These are phyloP conservation scores for Trametes polyzona DNA, from an alignment of 1,284 basidiomycete species.

Conservation along the genomic window DNA sequence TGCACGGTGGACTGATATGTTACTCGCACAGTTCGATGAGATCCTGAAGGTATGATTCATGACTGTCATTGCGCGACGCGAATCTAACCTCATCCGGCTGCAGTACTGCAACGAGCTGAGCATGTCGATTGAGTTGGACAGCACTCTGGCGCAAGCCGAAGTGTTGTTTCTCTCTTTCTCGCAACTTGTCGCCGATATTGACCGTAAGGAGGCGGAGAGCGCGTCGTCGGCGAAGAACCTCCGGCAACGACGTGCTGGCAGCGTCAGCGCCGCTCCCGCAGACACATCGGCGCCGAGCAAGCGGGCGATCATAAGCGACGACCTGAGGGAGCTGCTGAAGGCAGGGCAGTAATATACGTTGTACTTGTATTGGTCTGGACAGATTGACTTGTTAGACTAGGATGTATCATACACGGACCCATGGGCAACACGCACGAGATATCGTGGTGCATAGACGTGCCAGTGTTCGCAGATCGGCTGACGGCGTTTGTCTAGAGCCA, in stretches of 20 bases:
- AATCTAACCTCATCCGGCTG: constrained; percentile 1
- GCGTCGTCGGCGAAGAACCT: constrained; percentile 10
- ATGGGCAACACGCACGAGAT: too few relatives aligned
- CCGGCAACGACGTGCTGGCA: constrained; percentile 12
- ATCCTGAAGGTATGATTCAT: constrained; percentile 72
- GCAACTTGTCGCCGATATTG: constrained; percentile 88
- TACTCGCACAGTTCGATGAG: constrained; percentile 69
- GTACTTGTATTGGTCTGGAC: constrained; percentile 9
- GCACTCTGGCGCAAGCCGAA: constrained; percentile 91
- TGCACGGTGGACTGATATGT: background rate
- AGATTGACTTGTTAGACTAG: constrained; percentile 19
- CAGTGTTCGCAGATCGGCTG: too few relatives aligned
- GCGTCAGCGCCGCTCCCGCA: background rate
- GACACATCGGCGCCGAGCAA: constrained; percentile 1
- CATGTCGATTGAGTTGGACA: constrained; percentile 92
- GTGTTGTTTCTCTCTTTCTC: constrained; percentile 88
- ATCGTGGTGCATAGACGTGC: too few relatives aligned
- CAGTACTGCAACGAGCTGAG: constrained; percentile 92
- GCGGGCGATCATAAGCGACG: constrained; percentile 19
- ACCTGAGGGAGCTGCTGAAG: constrained; percentile 22
- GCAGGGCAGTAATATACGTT: constrained; percentile 18
- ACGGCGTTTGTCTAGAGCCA: too few relatives aligned
- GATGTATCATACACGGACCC: constrained; percentile 18
- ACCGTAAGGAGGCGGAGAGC: constrained; percentile 69
- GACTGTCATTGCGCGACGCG: background rate